Conservation (phyloP, 495 filamentous ascomycete genomes). For the Opeltia flavorubescens region DNA sequence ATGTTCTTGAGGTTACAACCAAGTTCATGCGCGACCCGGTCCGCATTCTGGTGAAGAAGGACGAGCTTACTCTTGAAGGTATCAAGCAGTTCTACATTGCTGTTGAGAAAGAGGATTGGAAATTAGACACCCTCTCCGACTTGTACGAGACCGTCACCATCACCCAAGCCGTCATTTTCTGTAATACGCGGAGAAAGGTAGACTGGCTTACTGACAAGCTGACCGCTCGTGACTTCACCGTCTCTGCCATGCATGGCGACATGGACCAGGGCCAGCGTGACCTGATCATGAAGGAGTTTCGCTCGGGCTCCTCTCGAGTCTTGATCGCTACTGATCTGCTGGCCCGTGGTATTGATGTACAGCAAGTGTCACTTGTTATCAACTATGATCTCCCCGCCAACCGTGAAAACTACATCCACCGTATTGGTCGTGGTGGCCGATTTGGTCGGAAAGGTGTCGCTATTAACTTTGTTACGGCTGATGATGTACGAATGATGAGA, state of each 20-base stretch:
- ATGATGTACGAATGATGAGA: conserved; percentile 98
- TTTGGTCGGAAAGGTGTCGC: conserved; percentile 99
- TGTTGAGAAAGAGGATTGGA: conserved; percentile 99
- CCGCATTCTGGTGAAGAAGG: conserved; percentile 98
- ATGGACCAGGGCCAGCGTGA: conserved; percentile 97
- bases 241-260: conserved; percentile 98
- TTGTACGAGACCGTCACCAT: conserved; percentile 98
- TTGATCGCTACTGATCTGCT: conserved; percentile 94
- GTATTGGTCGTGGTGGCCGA: conserved; percentile 95
- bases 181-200: conserved; percentile 98
- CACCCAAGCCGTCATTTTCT: conserved; percentile 99
- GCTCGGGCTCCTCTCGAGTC: conserved; percentile 91
- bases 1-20: conserved; percentile 97
- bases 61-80: conserved; percentile 96
- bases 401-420: conserved; percentile 99
- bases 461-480: conserved; percentile 99
- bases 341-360: conserved; percentile 98
- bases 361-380: conserved; percentile 98
- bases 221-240: conserved; percentile 92
- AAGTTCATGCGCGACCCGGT: conserved; percentile 99
- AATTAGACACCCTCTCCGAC: conserved; percentile 96
- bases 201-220: conserved; percentile 99
- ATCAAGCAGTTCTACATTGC: conserved; percentile 99
- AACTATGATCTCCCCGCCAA: conserved; percentile 98
- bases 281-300: conserved; percentile 99